Conservation (phyloP, 1,139 yeast genomes). For the Zygosaccharomyces sapae region DNA sequence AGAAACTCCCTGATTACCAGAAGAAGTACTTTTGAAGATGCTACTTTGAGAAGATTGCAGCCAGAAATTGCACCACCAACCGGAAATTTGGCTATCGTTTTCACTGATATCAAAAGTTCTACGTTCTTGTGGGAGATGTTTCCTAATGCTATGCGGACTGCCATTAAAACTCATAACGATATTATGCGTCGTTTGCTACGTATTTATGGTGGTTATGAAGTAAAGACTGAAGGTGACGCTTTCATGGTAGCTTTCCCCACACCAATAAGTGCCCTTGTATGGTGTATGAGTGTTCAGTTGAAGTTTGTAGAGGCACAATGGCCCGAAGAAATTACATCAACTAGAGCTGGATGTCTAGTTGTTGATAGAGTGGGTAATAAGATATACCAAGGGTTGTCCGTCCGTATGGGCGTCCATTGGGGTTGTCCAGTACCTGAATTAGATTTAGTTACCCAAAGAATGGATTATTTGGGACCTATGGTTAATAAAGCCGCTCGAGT, state of each 20-base stretch:
- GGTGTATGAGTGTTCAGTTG: constrained; percentile 93
- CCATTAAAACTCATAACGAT: constrained; percentile 88
- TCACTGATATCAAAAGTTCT: constrained; percentile 94
- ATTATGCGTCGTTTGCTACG: constrained; percentile 92
- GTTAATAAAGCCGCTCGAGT: constrained; percentile 93
- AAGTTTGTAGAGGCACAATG: constrained; percentile 83
- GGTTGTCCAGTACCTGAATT: constrained; percentile 95
- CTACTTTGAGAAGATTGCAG: constrained; percentile 75
- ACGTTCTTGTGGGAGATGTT: constrained; percentile 90
- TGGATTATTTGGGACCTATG: constrained; percentile 99
- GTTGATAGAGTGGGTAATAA: constrained; percentile 60
- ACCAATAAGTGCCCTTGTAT: constrained; percentile 80
- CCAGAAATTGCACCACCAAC: constrained; percentile 94
- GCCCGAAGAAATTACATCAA: constrained; percentile 89
- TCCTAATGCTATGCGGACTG: constrained; percentile 94
- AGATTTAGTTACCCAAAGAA: constrained; percentile 89
- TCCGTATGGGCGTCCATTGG: constrained; percentile 98
- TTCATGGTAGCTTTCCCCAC: constrained; percentile 98
- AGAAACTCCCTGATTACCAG: constrained; percentile 39
- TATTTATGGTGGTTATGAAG: constrained; percentile 95
- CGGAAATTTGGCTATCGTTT: constrained; percentile 90
- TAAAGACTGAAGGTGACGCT: constrained; percentile 98
- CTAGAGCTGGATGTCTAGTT: constrained; percentile 80
- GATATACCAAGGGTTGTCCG: constrained; percentile 84
- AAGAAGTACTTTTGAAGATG: constrained; percentile 64